A percentile compares a stretch with the other conserved stretches of the same genome.
Conservation (phyloP, 352 stramenopile genomes). For the Globisporangium alternatum region DNA sequence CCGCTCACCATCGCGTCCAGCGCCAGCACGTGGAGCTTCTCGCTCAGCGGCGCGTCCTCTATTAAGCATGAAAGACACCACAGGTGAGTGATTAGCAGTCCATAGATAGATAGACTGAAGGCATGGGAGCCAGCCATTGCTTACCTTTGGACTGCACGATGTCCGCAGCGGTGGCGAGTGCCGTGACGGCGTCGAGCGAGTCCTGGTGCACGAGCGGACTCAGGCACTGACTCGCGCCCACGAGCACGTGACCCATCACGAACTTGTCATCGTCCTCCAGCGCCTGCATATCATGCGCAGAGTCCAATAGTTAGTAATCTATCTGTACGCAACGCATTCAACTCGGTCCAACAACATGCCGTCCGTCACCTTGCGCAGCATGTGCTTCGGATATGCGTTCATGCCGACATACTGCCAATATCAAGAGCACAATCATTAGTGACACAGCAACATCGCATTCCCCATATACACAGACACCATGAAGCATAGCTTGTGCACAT, state of each 20-base stretch:
- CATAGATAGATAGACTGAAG: not conserved
- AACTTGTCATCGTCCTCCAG: constrained; percentile 58
- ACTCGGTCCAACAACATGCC: not conserved
- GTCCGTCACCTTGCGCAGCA: constrained; percentile 48
- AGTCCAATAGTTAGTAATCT: not conserved
- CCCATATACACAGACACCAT: not conserved
- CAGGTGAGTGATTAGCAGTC: not conserved
- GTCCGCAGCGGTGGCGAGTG: constrained; percentile 28
- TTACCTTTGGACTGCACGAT: constrained; percentile 42
- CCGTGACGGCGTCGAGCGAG: constrained; percentile 39
- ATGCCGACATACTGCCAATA: constrained; percentile 64
- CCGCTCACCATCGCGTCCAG: constrained; percentile 68
- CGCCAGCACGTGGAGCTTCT: constrained; percentile 75
- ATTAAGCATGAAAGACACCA: too few relatives aligned
- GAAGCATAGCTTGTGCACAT: constrained; percentile 6
- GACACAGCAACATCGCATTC: not conserved
- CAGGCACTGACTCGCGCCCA: constrained; percentile 71
- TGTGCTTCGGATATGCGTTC: constrained; percentile 75
- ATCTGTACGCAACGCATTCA: not conserved
- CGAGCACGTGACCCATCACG: constrained; percentile 83
- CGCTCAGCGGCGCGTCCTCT: constrained; percentile 27
- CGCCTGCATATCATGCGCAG: constrained; percentile 19
- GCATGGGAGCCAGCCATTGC: not conserved
- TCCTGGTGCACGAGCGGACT: constrained; percentile 65
- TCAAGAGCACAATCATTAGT: not conserved